phyloP scores from a whole-genome alignment of 305 asterid genomes.

The Fraxinus xanthoxyloides region DNA sequence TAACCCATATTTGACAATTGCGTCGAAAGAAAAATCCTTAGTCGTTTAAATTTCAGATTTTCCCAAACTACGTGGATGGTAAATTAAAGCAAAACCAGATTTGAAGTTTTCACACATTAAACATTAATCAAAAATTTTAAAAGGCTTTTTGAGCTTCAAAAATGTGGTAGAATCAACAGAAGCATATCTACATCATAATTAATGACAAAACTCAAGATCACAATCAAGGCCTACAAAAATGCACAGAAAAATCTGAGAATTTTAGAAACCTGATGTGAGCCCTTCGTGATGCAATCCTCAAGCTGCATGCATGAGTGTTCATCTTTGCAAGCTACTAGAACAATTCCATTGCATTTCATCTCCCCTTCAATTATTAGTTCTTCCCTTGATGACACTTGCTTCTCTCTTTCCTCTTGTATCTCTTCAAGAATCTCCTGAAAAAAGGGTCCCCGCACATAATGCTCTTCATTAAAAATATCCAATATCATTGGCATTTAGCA shows the following conservation, averaged over 20 bases:
- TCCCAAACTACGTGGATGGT: neutral
- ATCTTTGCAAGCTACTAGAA: conserved; percentile 94
- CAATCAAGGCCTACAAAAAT: conserved; percentile 9
- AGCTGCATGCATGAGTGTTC: conserved; percentile 89
- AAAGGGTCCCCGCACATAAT: neutral
- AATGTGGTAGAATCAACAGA: neutral
- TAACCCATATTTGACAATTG: neutral
- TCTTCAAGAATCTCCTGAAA: conserved; percentile 80
- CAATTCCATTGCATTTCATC: conserved; percentile 48
- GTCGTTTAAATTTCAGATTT: neutral
- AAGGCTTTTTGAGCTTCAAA: conserved; percentile 4
- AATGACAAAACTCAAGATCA: conserved; percentile 2
- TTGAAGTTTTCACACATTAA: neutral
- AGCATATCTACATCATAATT: neutral
- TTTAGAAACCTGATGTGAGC: conserved; percentile 58
- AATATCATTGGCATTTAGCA: conserved; percentile 16
- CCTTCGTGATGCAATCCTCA: conserved; percentile 72
- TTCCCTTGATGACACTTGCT: conserved; percentile 45
- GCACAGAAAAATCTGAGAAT: neutral
- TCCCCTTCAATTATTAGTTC: conserved; percentile 39
- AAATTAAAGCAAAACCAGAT: neutral
- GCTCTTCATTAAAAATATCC: conserved; percentile 9
- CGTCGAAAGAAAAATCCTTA: neutral
- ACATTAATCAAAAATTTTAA: neutral
- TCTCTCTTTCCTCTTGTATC: conserved; percentile 73